Base-by-base conservation (phyloP, 2,329 filamentous ascomycete genomes). In the Chaetomium globosum region DNA sequence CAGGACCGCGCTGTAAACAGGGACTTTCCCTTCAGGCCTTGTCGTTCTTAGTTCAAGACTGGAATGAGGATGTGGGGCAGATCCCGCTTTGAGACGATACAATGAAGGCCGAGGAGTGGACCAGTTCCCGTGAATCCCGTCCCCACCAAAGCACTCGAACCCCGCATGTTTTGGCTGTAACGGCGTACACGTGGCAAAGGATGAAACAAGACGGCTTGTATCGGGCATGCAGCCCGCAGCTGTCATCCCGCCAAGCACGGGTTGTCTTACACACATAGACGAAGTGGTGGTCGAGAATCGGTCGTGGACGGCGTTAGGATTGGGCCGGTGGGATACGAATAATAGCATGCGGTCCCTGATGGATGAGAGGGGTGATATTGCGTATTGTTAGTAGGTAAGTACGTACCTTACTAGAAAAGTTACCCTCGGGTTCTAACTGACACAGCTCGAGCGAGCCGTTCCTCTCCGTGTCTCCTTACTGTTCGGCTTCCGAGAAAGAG, bases 111-210 rank as follows among this genome's bases (percentile, higher is more conserved):
- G 13, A 31, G 16, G 9, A 51, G 43, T 30, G 53, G 53, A 26
- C n/a, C 51, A 8, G 13, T 30, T n/a, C 26, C 28, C n/a, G n/a
- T n/a, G n/a, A n/a, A n/a, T n/a, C n/a, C n/a, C 12, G 16, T 33
- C 52, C 12, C 33, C 21, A 8, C 26, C 26, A 55, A 7, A 12
- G 26, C 26, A 12, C 8, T 36, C 5, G 39, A 43, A 30, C 36
- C 55, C 55, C 39, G 36, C 55, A 46, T 13, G 36, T 58, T 58
- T 21, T 36, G 31, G 39, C 33, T 21, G 39, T 9, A 48, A 49
- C 16, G 48, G 33, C 43, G 56, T 31, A 59, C 56, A 59, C 56
- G 56, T 59, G 56, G 56, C 56, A 49, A 4, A 13, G 26, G 56
- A 59, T 59, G 56, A 59, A 31, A 59, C 39, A 48, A 48, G 26